phyloP scores from a whole-genome alignment of 2,329 filamentous ascomycete species.

The Aureobasidium melanogenum region DNA sequence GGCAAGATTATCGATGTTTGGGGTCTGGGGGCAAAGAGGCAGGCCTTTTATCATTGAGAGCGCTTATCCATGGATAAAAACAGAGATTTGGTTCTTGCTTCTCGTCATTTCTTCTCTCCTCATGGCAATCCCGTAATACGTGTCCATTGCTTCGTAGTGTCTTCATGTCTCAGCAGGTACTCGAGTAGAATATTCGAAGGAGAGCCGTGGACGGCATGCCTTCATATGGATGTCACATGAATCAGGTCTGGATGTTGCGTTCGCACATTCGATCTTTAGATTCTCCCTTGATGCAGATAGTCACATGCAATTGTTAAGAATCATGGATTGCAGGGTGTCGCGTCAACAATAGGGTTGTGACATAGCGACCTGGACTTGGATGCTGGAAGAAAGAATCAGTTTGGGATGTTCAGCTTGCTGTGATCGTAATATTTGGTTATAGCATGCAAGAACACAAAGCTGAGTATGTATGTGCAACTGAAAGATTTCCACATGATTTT shows the following conservation, averaged over 20 bases:
- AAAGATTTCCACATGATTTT: neutral
- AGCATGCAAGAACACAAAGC: neutral
- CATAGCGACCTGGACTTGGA: neutral
- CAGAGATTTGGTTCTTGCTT: slow-evolving; percentile 10
- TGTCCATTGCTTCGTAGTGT: neutral
- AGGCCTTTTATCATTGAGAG: neutral
- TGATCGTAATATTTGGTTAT: too few species aligned
- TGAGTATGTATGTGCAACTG: neutral
- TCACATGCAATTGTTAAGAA: neutral
- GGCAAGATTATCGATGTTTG: slow-evolving; percentile 1
- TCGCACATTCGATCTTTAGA: neutral
- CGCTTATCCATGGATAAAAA: neutral
- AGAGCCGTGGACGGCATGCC: neutral
- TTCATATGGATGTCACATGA: neutral
- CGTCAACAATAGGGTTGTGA: neutral
- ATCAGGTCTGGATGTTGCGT: neutral
- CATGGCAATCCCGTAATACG: neutral
- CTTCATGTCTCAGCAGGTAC: neutral
- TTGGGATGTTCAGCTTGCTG: neutral
- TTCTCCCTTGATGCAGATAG: neutral
- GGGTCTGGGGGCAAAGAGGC: neutral
- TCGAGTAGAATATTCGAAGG: neutral
- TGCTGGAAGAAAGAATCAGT: neutral
- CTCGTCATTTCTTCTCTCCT: neutral
- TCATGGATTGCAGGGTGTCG: neutral